A percentile compares a stretch with the other conserved stretches of the same genome.
Conservation (phyloP, 768 basidiomycete species). For the Suillus decipiens region DNA sequence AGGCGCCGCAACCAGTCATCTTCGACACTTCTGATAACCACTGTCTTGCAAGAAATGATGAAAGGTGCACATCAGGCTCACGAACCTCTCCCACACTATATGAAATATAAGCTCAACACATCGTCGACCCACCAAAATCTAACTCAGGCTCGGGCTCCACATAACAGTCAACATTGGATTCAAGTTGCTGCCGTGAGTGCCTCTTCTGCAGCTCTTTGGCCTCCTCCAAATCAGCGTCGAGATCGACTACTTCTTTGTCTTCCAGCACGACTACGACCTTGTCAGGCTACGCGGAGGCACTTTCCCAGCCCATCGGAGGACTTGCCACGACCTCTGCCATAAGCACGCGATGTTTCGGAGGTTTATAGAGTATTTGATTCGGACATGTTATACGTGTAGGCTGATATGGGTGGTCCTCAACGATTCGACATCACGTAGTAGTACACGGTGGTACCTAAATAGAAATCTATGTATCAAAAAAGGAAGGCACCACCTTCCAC, state of each 20-base stretch:
- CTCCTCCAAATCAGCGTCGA: constrained; percentile 44
- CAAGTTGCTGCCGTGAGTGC: constrained; percentile 60
- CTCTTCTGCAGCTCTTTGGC: constrained; percentile 49
- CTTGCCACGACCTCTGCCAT: constrained; percentile 53
- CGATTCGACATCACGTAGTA: not conserved
- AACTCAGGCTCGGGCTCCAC: constrained; percentile 68
- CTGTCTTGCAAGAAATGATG: constrained; percentile 66
- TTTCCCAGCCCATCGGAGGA: constrained; percentile 74
- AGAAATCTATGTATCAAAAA: not conserved
- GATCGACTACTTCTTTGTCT: constrained; percentile 46
- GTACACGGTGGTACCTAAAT: not conserved
- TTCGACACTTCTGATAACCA: constrained; percentile 40
- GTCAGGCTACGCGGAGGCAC: constrained; percentile 57
- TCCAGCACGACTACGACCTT: constrained; percentile 65
- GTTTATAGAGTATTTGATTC: not conserved
- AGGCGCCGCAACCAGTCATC: constrained; percentile 21
- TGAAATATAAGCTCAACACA: not conserved
- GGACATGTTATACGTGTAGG: not conserved
- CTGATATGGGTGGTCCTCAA: not conserved
- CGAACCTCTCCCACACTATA: constrained; percentile 55
- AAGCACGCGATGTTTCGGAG: constrained; percentile 25
- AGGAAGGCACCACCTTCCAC: constrained; percentile 5
- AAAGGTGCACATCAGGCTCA: constrained; percentile 76
- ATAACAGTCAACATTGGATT: constrained; percentile 75
- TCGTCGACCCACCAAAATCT: constrained; percentile 39